Percentiles rank a stretch among this genome's conserved stretches.
phyloP scores from a whole-genome alignment of 441 rosid genomes.

The Populus hybrid region DNA sequence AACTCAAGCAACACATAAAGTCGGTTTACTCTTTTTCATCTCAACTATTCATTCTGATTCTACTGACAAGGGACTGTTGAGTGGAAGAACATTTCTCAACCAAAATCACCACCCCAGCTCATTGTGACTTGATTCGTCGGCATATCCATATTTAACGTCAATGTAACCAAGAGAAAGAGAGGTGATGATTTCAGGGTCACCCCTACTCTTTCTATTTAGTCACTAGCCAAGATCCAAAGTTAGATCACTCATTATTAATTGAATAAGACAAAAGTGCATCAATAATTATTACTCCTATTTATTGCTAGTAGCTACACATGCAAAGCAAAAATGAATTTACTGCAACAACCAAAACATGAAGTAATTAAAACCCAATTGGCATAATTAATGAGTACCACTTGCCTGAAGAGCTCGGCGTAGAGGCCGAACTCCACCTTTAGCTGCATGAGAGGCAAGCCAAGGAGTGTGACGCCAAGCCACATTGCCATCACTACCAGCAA shows the following conservation, averaged over 20 bases:
- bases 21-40: background rate
- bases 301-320: background rate
- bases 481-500: conserved; percentile 87
- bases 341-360: background rate
- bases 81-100: no score
- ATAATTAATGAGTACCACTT: conserved; percentile 24
- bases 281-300: background rate
- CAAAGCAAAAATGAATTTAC: background rate
- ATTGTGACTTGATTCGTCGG: no score
- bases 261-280: background rate
- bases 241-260: conserved; percentile 2
- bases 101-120: no score
- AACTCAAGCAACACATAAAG: no score
- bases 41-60: background rate
- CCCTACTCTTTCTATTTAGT: background rate
- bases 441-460: conserved; percentile 84
- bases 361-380: no score
- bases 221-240: conserved; percentile 3
- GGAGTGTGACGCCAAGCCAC: conserved; percentile 94
- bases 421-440: conserved; percentile 84
- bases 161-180: background rate
- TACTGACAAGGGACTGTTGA: no score
- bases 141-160: background rate
- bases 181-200: background rate
- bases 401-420: conserved; percentile 90